Evolutionary conservation across 306 rosid genomes (phyloP), one percentile per base, ranked within the genome.

Genomic region (Urtica urens): DNA sequence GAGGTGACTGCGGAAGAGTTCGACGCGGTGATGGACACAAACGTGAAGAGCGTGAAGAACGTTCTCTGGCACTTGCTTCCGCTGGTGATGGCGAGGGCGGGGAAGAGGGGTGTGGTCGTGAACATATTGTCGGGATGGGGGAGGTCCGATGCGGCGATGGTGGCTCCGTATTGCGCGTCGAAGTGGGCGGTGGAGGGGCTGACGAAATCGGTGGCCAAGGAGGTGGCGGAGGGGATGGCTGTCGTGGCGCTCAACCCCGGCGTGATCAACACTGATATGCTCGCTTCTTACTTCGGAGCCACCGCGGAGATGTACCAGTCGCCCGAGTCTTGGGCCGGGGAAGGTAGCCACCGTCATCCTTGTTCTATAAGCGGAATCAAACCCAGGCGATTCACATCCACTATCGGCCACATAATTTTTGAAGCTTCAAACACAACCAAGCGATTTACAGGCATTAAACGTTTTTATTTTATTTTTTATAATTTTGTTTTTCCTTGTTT

Each of bases 111-210:
- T 3, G 62, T 80, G 26, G 78, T 87, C 17, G 96, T 87, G 18
- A 87, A 87, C 59, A 71, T 80, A 71, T 87, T 94, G 10, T 87
- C 96, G 1, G 96, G 96, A 15, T 87, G 96, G 96, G 96, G 96
- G 26, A 76, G 96, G 54, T 81, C 94, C 2, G 93, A 83, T 22
- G 96, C 96, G 9, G 93, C 96, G 7, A 73, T 80, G 57, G 94
- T 82, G 26, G 86, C 96, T 0, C 96, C 96, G 25, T 83, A 87
- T 53, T 87, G 96, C 51, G 94, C 94, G 2, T 83, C 96, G 8
- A 87, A 87, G 62, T 87, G 96, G 96, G 96, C 94, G 0, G 60
- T 83, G 1, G 96, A 87, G 69, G 96, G 96, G 13, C 22, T 83
- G 51, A 80, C 76, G 2, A 75, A 46, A 52, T 83, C 96, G 0